phyloP scores from a whole-genome alignment of 306 rosid genomes.

The Arachis stenosperma region DNA sequence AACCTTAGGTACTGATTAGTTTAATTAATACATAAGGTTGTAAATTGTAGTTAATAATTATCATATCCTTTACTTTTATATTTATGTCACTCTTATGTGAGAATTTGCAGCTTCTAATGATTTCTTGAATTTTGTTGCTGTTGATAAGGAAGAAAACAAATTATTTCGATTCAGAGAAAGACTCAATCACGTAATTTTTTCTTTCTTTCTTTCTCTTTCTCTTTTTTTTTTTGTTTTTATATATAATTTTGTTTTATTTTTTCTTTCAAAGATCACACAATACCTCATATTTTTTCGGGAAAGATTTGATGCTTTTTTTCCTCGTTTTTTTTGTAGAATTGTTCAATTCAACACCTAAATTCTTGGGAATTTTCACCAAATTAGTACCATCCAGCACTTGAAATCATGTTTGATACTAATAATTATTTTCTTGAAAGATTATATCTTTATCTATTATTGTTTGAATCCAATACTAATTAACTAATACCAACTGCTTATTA shows the following conservation, averaged over 20 bases:
- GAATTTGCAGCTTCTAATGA: constrained; percentile 1
- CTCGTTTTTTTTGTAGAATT: constrained; percentile 3
- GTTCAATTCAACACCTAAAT: constrained; percentile 28
- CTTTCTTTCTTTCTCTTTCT: background rate
- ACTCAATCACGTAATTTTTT: constrained; percentile 11
- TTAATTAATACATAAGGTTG: background rate
- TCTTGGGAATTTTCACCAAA: constrained; percentile 2
- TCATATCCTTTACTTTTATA: background rate
- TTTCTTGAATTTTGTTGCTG: background rate
- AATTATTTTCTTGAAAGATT: too few species aligned
- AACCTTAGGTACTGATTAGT: too few species aligned
- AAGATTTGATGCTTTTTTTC: constrained; percentile 15
- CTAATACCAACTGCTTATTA: background rate
- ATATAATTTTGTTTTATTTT: background rate
- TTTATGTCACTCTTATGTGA: background rate
- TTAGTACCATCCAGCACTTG: background rate
- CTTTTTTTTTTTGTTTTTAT: too few species aligned
- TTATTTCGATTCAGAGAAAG: constrained; percentile 23
- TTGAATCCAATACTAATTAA: too few species aligned
- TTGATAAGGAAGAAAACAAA: background rate
- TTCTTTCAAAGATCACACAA: constrained; percentile 16
- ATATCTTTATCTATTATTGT: too few species aligned
- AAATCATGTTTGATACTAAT: too few species aligned
- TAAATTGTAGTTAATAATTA: background rate
- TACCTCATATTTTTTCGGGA: constrained; percentile 30